Base-by-base conservation (phyloP, 2,329 filamentous ascomycete genomes). In the Neonectria sp. region DNA sequence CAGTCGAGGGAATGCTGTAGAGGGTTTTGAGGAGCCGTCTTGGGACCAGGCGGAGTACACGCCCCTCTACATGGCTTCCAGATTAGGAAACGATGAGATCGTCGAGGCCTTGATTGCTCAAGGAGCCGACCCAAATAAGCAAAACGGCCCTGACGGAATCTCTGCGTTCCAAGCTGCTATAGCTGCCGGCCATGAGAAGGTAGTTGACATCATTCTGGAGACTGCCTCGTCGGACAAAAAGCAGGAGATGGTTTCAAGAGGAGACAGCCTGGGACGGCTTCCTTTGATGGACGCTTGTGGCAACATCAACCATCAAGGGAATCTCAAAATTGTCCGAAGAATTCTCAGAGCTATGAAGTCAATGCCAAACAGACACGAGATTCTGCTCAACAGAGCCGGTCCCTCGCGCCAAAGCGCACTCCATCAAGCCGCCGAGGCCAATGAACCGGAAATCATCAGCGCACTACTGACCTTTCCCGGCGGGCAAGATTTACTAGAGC, bases 381-480 rank as follows among this genome's bases (percentile, higher is more conserved):
- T 55, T 13, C 59, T 55, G 11, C 15, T 62, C 3, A 55, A 27
- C 3, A 24, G 11, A 15, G 13, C 35, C 15, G 40, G 60, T 3
- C 51, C 51, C 27, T 17, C 15, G 12, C 9, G 9, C 15, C 21
- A 29, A 6, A 55, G 25, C 7, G 58, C 43, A 8, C 51, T 49
- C 12, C 60, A 49, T n/a, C 51, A 31, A 25, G 51, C 51, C 3
- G 29, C 51, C 6, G 51, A 62, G 21, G 37, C 60, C 12, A 55
- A 62, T 29, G 43, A 55, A n/a, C 40, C 51, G 13, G 51, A 56
- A 37, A 56, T 62, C 15, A 52, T 60, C 33, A 24, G 33, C 4
- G 27, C 24, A 12, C 43, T 59, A 6, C 56, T 61, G 6, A 35
- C 29, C 13, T 61, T 61, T 29, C 59, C 25, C 17, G 40, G 29